Evolutionary conservation across 1,139 yeast genomes (phyloP), one percentile per base, ranked within the genome.

Genomic region (Geotrichum reessii): DNA sequence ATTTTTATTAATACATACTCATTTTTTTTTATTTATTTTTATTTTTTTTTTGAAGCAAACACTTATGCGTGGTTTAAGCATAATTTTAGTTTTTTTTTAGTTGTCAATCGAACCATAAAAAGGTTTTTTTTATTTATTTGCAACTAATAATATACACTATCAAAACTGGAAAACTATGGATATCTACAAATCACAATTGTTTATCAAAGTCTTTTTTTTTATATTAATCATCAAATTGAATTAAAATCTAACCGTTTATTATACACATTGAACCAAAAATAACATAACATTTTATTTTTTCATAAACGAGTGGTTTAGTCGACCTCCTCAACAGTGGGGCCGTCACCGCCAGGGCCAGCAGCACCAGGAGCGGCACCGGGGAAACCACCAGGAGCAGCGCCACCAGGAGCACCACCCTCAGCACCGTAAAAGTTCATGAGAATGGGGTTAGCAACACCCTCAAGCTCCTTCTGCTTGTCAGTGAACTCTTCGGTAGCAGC

Each of bases 261-360:
- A 37, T 37, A 37, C 42, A 37, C 42, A 37, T 37, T 14, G n/a
- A 37, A 37, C 42, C 42, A 37, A 37, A 37, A 37, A 14, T 37
- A 37, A 37, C 42, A 14, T 37, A 12, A 37, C 42, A 37, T 37
- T 37, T 37, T 14, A 14, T 37, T 37, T 37, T 37, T 37, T 31
- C 42, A 37, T 37, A 14, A 19, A n/a, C 42, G 42, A 37, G 42
- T 37, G 6, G 61, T 63, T 74, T 87, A 88, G 79, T 88, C 96
- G 75, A 88, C 95, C 81, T 88, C 96, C 82, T 88, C 96, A 70
- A 88, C 96, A 73, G 95, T 87, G 77, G 96, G 96, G 71, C 93
- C 93, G 60, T 62, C 65, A 50, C 67, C 70, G 48, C 68, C 71
- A 28, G 64, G 64, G 57, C 72, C 73, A 53, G 73, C 72, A 59